Evolutionary conservation across 106 monocot genomes (phyloP).

Genomic region (Allium fistulosum): DNA sequence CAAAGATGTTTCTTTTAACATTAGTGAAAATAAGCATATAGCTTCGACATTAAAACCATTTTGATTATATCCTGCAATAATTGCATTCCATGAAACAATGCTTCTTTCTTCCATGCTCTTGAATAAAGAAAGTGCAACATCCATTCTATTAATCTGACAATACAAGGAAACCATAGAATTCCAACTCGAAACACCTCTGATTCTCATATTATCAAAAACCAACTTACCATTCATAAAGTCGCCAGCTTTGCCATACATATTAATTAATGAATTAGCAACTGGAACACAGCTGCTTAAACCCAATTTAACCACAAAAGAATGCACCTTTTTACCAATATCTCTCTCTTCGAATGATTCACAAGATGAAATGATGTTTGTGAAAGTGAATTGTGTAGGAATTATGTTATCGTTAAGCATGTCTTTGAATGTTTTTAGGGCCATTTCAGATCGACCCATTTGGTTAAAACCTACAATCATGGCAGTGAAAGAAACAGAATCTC

Average conservation of each 20-base stretch:
- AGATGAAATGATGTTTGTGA: constrained; percentile 71
- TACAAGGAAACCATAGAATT: constrained; percentile 71
- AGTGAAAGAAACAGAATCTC: constrained; percentile 86
- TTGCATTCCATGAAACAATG: constrained; percentile 77
- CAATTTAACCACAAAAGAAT: constrained; percentile 75
- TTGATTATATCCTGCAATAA: constrained; percentile 85
- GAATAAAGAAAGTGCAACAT: constrained; percentile 43
- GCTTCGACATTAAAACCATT: constrained; percentile 57
- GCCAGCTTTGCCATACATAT: constrained; percentile 75
- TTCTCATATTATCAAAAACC: constrained; percentile 62
- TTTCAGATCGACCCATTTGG: constrained; percentile 28
- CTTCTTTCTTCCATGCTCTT: constrained; percentile 52
- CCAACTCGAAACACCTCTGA: constrained; percentile 63
- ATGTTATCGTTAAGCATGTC: constrained; percentile 44
- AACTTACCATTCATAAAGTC: constrained; percentile 31
- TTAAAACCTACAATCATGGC: constrained; percentile 66
- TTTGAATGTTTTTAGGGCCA: constrained; percentile 32
- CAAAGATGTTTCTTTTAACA: constrained; percentile 40
- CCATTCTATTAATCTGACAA: constrained; percentile 44
- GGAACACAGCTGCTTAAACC: constrained; percentile 51
- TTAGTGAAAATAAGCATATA: constrained; percentile 46
- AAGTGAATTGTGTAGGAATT: constrained; percentile 57
- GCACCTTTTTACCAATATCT: constrained; percentile 52
- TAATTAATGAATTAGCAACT: constrained; percentile 67
- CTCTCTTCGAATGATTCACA: constrained; percentile 24